phyloP scores from a whole-genome alignment of 192 early-diverging fungal species.

The Pilaira anomala region DNA sequence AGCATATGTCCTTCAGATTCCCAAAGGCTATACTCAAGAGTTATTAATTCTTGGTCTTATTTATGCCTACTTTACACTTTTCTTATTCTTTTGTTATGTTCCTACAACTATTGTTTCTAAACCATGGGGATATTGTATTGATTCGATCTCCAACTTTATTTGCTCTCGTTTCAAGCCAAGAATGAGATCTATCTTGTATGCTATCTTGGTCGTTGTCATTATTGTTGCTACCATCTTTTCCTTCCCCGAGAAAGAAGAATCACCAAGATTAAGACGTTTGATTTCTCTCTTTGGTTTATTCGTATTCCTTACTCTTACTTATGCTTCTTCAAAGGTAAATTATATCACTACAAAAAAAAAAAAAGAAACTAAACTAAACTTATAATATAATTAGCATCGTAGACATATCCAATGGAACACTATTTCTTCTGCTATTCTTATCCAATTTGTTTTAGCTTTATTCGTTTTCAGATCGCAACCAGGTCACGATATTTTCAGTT shows the following conservation, averaged over 20 bases:
- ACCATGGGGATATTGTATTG: slow-evolving; percentile 32
- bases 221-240: slow-evolving; percentile 51
- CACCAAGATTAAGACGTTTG: slow-evolving; percentile 65
- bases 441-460: slow-evolving; percentile 78
- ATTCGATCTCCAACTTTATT: slow-evolving; percentile 11
- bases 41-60: slow-evolving; percentile 29
- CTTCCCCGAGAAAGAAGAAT: slow-evolving; percentile 43
- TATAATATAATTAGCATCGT: slow-evolving; percentile 39
- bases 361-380: not conserved
- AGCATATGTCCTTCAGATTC: slow-evolving; percentile 28
- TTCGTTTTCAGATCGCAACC: slow-evolving; percentile 70
- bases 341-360: not conserved
- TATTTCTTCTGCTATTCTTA: slow-evolving; percentile 61
- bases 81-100: slow-evolving; percentile 15
- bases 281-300: slow-evolving; percentile 74
- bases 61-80: slow-evolving; percentile 19
- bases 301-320: slow-evolving; percentile 48
- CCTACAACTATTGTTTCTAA: not conserved
- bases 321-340: slow-evolving; percentile 50
- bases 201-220: slow-evolving; percentile 34
- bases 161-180: not conserved
- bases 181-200: slow-evolving; percentile 8
- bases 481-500: slow-evolving; percentile 73
- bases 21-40: slow-evolving; percentile 31
- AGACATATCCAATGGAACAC: slow-evolving; percentile 72